A percentile compares a stretch with the other conserved stretches of the same genome.
phyloP scores from a whole-genome alignment of 106 monocot species.

The Phalaenopsis aphrodite region DNA sequence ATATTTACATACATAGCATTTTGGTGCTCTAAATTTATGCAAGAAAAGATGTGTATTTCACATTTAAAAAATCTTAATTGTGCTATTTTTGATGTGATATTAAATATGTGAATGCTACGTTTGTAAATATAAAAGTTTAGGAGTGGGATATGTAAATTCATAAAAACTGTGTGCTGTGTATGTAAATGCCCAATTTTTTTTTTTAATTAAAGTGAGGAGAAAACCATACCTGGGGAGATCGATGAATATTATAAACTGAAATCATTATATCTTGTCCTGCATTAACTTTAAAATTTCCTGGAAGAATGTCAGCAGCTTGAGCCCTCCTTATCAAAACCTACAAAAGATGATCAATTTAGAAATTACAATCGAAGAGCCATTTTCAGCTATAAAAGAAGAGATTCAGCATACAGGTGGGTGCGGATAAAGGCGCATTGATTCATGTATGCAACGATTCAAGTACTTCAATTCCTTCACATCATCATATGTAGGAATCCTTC shows the following conservation, averaged over 20 bases:
- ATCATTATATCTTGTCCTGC: constrained; percentile 97
- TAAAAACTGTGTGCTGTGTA: too few relatives aligned
- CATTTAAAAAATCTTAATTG: too few relatives aligned
- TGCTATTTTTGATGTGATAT: too few relatives aligned
- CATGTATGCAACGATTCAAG: constrained; percentile 81
- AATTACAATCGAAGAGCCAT: not conserved
- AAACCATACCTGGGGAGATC: constrained; percentile 56
- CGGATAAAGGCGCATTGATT: constrained; percentile 97
- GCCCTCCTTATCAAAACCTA: constrained; percentile 95
- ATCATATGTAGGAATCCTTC: constrained; percentile 75
- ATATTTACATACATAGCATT: too few relatives aligned
- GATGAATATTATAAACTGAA: constrained; percentile 95
- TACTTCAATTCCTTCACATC: constrained; percentile 91
- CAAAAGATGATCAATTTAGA: not conserved
- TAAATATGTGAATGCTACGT: too few relatives aligned
- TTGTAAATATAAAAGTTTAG: too few relatives aligned
- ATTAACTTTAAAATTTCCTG: constrained; percentile 81
- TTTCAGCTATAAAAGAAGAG: not conserved
- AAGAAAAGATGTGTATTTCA: too few relatives aligned
- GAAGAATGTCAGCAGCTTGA: constrained; percentile 77
- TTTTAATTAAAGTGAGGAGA: not conserved
- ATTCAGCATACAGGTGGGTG: constrained; percentile 79
- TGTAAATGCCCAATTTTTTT: too few relatives aligned
- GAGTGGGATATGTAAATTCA: too few relatives aligned
- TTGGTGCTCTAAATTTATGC: too few relatives aligned